Evolutionary conservation across 1,284 basidiomycete species (phyloP).

Genomic region (Trichosporon sp.): DNA sequence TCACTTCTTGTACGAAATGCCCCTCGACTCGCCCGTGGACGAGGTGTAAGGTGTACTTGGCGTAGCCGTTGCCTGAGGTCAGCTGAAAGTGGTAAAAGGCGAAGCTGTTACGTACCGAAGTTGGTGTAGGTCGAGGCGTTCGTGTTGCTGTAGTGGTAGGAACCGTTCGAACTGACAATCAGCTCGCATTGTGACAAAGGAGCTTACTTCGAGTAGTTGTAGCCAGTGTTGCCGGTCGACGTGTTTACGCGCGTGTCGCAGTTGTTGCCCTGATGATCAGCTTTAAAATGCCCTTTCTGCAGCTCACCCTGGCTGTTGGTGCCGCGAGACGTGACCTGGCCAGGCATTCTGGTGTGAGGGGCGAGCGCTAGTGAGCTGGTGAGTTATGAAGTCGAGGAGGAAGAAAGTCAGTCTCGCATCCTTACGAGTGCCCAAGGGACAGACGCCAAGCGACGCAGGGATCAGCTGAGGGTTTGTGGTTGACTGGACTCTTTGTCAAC

Average conservation of each 20-base stretch:
- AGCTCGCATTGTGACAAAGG: slow-evolving; percentile 26
- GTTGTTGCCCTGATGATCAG: slow-evolving; percentile 61
- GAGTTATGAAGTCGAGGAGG: background rate
- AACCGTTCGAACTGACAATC: slow-evolving; percentile 52
- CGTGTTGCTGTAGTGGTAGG: slow-evolving; percentile 66
- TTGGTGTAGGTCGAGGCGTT: slow-evolving; percentile 66
- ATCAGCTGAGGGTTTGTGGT: background rate
- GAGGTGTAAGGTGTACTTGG: slow-evolving; percentile 65
- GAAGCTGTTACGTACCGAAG: slow-evolving; percentile 36
- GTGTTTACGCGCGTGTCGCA: slow-evolving; percentile 60
- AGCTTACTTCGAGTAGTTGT: slow-evolving; percentile 65
- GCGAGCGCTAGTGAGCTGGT: background rate
- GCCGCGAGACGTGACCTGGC: slow-evolving; percentile 51
- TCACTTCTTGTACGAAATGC: slow-evolving; percentile 28
- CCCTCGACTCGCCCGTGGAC: slow-evolving; percentile 56
- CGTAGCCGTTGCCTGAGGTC: slow-evolving; percentile 57
- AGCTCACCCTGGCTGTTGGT: slow-evolving; percentile 60
- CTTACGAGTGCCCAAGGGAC: background rate
- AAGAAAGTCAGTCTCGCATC: background rate
- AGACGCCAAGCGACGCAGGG: background rate
- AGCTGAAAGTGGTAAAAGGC: background rate
- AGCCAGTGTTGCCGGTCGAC: slow-evolving; percentile 58
- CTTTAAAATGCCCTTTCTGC: background rate
- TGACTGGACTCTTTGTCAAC: background rate
- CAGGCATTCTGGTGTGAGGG: slow-evolving; percentile 27